Conservation (phyloP, 805 yeast species). For the Grigorovia yakushimaensis region DNA sequence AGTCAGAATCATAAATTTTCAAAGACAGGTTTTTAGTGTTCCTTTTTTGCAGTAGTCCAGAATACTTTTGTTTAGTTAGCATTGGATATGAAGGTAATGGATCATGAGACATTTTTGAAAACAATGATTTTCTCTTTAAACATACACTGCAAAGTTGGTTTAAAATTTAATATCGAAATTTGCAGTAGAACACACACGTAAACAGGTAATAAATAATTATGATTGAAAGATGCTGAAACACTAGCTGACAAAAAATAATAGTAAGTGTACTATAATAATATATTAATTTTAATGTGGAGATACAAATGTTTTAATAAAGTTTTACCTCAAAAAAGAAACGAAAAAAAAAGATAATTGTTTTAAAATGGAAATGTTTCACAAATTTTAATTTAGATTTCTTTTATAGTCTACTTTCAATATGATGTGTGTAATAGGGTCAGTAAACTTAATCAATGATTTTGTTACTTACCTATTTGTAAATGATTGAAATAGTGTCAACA, state of each 20-base stretch:
- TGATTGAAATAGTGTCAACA: no score
- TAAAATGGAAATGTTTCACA: not conserved
- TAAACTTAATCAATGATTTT: no score
- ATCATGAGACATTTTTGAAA: not conserved
- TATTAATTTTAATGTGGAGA: no score
- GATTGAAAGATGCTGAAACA: not conserved
- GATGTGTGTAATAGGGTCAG: no score
- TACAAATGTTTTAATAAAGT: no score
- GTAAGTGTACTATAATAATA: not conserved
- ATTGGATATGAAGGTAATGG: not conserved
- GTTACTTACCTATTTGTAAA: no score
- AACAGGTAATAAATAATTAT: not conserved
- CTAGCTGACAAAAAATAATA: not conserved
- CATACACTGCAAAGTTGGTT: no score
- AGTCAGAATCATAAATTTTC: not conserved
- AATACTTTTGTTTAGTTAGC: conserved; percentile 7
- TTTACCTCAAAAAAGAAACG: not conserved
- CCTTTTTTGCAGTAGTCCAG: conserved; percentile 18
- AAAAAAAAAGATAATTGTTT: not conserved
- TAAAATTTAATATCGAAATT: not conserved
- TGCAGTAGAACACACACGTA: not conserved
- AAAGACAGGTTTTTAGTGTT: conserved; percentile 25
- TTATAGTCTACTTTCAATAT: no score
- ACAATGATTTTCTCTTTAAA: not conserved
- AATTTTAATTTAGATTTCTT: not conserved